These are phyloP conservation scores for Pythium phragmiticola DNA, from an alignment of 352 stramenopile genomes.

Conservation along the genomic window DNA sequence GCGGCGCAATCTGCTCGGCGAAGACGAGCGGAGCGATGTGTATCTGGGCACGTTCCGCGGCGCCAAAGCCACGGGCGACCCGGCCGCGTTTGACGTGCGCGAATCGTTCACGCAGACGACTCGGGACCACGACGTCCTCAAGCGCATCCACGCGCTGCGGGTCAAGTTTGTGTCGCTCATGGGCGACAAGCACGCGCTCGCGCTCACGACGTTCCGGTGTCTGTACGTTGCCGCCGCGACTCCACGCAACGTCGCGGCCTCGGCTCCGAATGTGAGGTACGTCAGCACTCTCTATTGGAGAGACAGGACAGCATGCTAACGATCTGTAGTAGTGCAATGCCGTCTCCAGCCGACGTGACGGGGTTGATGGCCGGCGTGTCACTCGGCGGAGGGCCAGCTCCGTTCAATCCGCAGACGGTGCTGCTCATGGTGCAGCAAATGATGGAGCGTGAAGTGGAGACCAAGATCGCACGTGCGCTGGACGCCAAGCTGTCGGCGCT, in stretches of 20 bases:
- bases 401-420: slow-evolving; percentile 38
- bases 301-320: background rate
- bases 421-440: slow-evolving; percentile 59
- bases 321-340: slow-evolving; percentile 3
- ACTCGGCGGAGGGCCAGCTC: background rate
- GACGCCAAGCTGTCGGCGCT: slow-evolving; percentile 59
- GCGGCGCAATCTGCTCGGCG: slow-evolving; percentile 51
- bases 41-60: slow-evolving; percentile 77
- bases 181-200: slow-evolving; percentile 47
- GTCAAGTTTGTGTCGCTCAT: slow-evolving; percentile 78
- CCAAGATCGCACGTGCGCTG: slow-evolving; percentile 55
- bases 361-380: slow-evolving; percentile 17
- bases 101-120: slow-evolving; percentile 48
- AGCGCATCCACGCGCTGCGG: slow-evolving; percentile 42
- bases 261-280: background rate
- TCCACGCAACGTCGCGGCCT: background rate
- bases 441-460: slow-evolving; percentile 63
- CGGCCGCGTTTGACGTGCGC: slow-evolving; percentile 38
- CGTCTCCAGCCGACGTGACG: slow-evolving; percentile 14
- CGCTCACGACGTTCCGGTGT: slow-evolving; percentile 43
- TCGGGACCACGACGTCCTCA: slow-evolving; percentile 52
- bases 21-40: slow-evolving; percentile 58
- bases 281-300: background rate
- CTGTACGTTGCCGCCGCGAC: slow-evolving; percentile 29
- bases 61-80: slow-evolving; percentile 12